phyloP scores from a whole-genome alignment of 768 basidiomycete species.

The Nidularia sp. region DNA sequence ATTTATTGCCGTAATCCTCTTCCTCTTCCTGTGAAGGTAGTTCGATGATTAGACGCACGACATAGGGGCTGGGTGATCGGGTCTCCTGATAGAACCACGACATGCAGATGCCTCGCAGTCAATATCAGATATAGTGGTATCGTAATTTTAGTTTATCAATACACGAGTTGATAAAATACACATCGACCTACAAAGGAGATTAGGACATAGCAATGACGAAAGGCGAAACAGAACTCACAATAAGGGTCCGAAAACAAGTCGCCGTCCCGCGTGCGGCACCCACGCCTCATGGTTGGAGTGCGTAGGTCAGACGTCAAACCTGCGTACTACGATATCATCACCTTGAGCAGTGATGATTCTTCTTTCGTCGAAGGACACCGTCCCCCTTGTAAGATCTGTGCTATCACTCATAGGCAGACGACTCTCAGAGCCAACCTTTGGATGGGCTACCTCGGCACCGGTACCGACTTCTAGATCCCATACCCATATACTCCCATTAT shows the following conservation, averaged over 20 bases:
- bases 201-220: background rate
- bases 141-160: background rate
- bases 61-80: background rate
- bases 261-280: background rate
- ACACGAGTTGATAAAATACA: background rate
- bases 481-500: constrained; percentile 75
- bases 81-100: background rate
- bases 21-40: background rate
- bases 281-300: background rate
- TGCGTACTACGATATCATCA: constrained; percentile 41
- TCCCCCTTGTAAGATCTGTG: constrained; percentile 27
- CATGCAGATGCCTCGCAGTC: background rate
- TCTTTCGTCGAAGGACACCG: constrained; percentile 71
- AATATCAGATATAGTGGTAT: background rate
- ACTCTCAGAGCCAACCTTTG: constrained; percentile 11
- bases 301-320: constrained; percentile 50
- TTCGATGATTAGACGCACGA: background rate
- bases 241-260: background rate
- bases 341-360: constrained; percentile 53
- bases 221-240: too few species aligned
- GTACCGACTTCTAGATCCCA: constrained; percentile 76
- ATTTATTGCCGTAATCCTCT: background rate
- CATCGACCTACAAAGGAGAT: background rate
- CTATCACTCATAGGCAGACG: too few species aligned
- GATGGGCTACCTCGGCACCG: constrained; percentile 35